A percentile compares a stretch with the other conserved stretches of the same genome.
Evolutionary conservation across 2,329 filamentous ascomycete species (phyloP).

Genomic region (Incumbomyces lentus): DNA sequence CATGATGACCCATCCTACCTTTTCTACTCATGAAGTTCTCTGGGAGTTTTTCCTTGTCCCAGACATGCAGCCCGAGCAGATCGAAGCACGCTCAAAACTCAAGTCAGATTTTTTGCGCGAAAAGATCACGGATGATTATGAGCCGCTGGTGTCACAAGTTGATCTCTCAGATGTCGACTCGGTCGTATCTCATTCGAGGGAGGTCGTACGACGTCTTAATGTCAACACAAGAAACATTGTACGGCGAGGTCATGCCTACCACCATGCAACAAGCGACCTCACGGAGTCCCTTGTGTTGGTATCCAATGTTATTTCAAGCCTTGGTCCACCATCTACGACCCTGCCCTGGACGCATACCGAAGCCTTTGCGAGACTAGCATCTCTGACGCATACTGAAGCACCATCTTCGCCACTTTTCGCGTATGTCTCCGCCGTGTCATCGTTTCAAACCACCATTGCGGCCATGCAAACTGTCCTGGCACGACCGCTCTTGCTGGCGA

Average conservation of each 20-base stretch:
- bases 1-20: slow-evolving; percentile 78
- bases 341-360: slow-evolving; percentile 57
- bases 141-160: slow-evolving; percentile 50
- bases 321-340: slow-evolving; percentile 43
- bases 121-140: slow-evolving; percentile 77
- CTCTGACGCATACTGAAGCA: slow-evolving; percentile 46
- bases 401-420: slow-evolving; percentile 62
- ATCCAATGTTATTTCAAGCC: slow-evolving; percentile 39
- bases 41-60: slow-evolving; percentile 99
- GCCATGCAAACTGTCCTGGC: slow-evolving; percentile 71
- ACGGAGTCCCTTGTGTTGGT: slow-evolving; percentile 33
- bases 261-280: slow-evolving; percentile 47
- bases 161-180: slow-evolving; percentile 80
- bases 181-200: slow-evolving; percentile 81
- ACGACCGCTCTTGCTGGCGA: slow-evolving; percentile 67
- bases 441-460: slow-evolving; percentile 72
- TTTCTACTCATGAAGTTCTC: slow-evolving; percentile 89
- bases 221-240: slow-evolving; percentile 73
- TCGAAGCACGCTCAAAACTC: slow-evolving; percentile 74
- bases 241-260: slow-evolving; percentile 64
- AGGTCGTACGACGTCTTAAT: slow-evolving; percentile 77
- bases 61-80: slow-evolving; percentile 80
- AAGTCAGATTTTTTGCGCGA: slow-evolving; percentile 78
- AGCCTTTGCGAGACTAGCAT: slow-evolving; percentile 63
- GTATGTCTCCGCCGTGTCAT: slow-evolving; percentile 67